A percentile compares a stretch with the other conserved stretches of the same genome.
Evolutionary conservation across 805 yeast genomes (phyloP).

Genomic region (Candida caryicola): DNA sequence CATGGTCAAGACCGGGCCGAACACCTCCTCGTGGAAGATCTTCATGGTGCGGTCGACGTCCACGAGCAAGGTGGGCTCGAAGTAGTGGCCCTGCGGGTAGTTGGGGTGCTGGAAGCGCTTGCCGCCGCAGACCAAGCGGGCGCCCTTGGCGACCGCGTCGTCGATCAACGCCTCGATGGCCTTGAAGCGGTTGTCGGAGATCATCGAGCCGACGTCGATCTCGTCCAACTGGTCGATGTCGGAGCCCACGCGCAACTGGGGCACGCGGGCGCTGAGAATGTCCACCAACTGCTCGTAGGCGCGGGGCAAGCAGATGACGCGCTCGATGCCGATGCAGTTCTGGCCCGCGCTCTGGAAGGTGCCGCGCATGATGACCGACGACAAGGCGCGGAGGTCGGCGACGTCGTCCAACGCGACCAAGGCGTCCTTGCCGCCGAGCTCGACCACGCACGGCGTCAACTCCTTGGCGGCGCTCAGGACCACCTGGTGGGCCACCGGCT

Average conservation of each 20-base stretch:
- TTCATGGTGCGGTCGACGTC: constrained; percentile 75
- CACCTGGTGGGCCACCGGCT: constrained; percentile 88
- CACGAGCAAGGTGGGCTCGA: constrained; percentile 81
- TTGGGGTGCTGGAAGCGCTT: constrained; percentile 78
- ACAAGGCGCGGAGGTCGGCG: constrained; percentile 49
- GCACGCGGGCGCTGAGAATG: constrained; percentile 56
- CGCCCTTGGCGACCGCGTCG: constrained; percentile 81
- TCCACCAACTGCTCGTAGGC: constrained; percentile 63
- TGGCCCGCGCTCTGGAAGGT: constrained; percentile 97
- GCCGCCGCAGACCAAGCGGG: constrained; percentile 79
- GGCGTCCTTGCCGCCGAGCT: constrained; percentile 96
- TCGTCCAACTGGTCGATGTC: constrained; percentile 88
- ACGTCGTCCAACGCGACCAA: constrained; percentile 82
- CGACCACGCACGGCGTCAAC: constrained; percentile 94
- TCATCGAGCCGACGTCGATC: constrained; percentile 95
- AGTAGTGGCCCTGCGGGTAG: constrained; percentile 93
- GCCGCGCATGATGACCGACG: constrained; percentile 85
- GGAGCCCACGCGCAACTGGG: constrained; percentile 73
- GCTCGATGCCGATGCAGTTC: constrained; percentile 95
- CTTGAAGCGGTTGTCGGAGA: constrained; percentile 71
- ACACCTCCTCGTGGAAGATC: constrained; percentile 86
- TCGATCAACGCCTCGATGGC: constrained; percentile 62
- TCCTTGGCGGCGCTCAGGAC: constrained; percentile 77
- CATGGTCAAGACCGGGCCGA: constrained; percentile 86
- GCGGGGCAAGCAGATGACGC: constrained; percentile 77